Percentiles rank a stretch among this genome's conserved stretches.
Evolutionary conservation across 108 stramenopile genomes (phyloP).

Genomic region (Ochromonas danica): DNA sequence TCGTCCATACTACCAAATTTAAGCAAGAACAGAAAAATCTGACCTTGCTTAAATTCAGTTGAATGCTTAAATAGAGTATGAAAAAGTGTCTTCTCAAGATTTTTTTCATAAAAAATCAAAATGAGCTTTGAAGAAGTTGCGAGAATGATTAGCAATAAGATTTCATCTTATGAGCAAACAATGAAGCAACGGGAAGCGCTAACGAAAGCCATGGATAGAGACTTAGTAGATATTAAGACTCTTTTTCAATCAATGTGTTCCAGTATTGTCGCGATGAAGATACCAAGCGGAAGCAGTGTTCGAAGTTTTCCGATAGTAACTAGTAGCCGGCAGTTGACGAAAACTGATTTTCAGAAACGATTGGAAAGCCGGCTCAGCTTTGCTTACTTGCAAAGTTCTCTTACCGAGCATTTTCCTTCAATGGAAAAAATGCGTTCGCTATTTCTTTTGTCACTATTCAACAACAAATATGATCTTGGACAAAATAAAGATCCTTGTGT

Average conservation of each 20-base stretch:
- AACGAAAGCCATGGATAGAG: constrained; percentile 15
- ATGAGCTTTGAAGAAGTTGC: constrained; percentile 15
- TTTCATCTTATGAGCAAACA: constrained; percentile 17
- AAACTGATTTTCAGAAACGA: constrained; percentile 17
- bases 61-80: constrained; percentile 17
- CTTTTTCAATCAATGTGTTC: constrained; percentile 17
- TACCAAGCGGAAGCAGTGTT: constrained; percentile 14
- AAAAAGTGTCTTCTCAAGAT: constrained; percentile 17
- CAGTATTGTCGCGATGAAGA: constrained; percentile 15
- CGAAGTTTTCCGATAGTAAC: constrained; percentile 15
- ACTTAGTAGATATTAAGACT: constrained; percentile 17
- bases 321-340: constrained; percentile 13
- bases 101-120: constrained; percentile 18
- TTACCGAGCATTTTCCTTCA: constrained; percentile 15
- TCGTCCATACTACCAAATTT: constrained; percentile 16
- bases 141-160: constrained; percentile 17
- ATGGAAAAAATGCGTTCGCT: constrained; percentile 15
- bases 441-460: constrained; percentile 17
- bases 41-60: constrained; percentile 16
- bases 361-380: constrained; percentile 13
- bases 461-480: constrained; percentile 17
- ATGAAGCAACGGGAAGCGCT: constrained; percentile 13
- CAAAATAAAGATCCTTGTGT: constrained; percentile 17
- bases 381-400: constrained; percentile 15
- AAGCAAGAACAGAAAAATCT: constrained; percentile 17